These are phyloP conservation scores for Cladosporium velox DNA, from an alignment of 2,329 filamentous ascomycete genomes.

Conservation along the genomic window DNA sequence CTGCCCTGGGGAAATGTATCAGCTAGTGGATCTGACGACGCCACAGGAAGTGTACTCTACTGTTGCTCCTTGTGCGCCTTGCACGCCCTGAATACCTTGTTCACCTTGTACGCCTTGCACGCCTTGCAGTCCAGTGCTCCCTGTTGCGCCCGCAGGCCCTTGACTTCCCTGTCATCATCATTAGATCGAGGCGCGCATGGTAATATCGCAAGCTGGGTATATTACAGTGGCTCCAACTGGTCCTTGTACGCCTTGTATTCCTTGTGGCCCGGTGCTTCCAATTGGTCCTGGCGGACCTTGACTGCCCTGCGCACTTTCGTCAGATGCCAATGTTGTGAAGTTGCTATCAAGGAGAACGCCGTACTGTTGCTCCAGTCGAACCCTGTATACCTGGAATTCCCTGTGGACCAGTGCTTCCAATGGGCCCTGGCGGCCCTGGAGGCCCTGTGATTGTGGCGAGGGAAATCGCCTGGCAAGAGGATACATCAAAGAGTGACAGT, in stretches of 20 bases:
- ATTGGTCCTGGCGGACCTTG: slow-evolving; percentile 16
- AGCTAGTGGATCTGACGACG: not conserved
- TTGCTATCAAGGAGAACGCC: not conserved
- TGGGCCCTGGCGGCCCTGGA: slow-evolving; percentile 1
- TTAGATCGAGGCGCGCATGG: no score
- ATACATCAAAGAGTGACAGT: slow-evolving; percentile 31
- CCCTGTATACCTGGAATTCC: slow-evolving; percentile 16
- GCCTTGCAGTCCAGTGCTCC: slow-evolving; percentile 18
- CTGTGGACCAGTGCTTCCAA: slow-evolving; percentile 10
- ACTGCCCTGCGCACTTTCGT: slow-evolving; percentile 3
- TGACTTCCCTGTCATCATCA: not conserved
- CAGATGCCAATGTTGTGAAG: not conserved
- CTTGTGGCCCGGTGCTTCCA: slow-evolving; percentile 19
- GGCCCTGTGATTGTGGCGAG: slow-evolving; percentile 19
- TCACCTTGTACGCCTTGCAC: slow-evolving; percentile 10
- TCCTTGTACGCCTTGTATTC: slow-evolving; percentile 12
- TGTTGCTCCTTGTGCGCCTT: not conserved
- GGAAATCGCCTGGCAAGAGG: slow-evolving; percentile 29
- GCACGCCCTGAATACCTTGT: not conserved
- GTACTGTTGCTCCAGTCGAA: not conserved
- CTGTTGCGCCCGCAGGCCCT: slow-evolving; percentile 18
- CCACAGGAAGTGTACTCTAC: not conserved
- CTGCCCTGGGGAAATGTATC: slow-evolving; percentile 5
- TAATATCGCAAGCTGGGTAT: no score
- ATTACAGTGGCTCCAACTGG: not conserved